Base-by-base conservation (phyloP, 2,329 filamentous ascomycete genomes). In the Pyrenophora graminea region DNA sequence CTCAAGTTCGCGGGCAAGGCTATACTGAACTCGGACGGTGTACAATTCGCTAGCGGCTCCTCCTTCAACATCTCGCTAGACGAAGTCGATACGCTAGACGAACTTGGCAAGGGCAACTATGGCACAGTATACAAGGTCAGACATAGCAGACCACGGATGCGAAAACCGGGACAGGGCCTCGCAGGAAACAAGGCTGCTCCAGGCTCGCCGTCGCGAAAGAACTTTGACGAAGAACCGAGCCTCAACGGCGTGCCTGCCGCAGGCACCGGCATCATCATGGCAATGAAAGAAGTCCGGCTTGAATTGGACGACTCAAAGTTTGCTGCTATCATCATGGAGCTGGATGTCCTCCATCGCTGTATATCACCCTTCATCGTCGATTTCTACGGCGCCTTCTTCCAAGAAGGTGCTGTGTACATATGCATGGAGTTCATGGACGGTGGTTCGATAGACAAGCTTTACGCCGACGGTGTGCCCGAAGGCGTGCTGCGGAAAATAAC, bases 391-490 rank as follows among this genome's bases (percentile, higher is more conserved):
- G 94, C 94, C 4, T 99, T 99, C 73, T 99, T 97, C 80, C 94
- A 99, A 70, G 94, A 99, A 77, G 93, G 94, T 23, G 94, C 94
- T 0, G 94, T 99, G 1, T 99, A 99, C 74, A 97, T 99, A 73
- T 99, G 94, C 76, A 96, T 99, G 73, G 94, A 99, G 76, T 96
- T 91, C 75, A 99, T 99, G 94, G 92, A 99, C 70, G 94, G 94
- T 39, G 94, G 94, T 6, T 97, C 92, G 32, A 92, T 97, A 68
- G 94, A 99, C 79, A 97, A 97, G 74, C 77, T 99, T 10, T 99
- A 99, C 72, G 83, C 83, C 9, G 90, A 92, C 53, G 94, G 94
- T 38, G 87, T 99, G 8, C 91, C 94, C 0, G 94, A 99, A 71
- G 84, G 84, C 36, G 87, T 99, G 0, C 77, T 99, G 44, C 85